Percentiles rank a stretch among this genome's conserved stretches.
These are phyloP conservation scores for Dovyalis caffra DNA, from an alignment of 345 rosid species.

Conservation along the genomic window DNA sequence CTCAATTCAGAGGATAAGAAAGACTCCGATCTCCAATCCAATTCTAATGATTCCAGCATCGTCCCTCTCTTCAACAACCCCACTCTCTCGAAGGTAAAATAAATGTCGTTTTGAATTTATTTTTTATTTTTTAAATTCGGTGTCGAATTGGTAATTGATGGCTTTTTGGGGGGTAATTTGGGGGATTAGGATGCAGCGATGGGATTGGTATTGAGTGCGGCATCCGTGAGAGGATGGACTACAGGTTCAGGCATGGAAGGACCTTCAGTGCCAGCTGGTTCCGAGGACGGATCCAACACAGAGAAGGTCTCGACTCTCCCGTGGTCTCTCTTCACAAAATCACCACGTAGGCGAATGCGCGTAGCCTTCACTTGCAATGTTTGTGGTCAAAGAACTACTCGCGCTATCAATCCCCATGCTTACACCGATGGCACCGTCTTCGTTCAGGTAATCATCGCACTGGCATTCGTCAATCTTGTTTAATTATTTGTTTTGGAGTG, in stretches of 20 bases:
- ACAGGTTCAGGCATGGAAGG: slow-evolving; percentile 98
- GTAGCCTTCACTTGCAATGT: slow-evolving; percentile 92
- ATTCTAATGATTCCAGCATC: slow-evolving; percentile 52
- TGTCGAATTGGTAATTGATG: slow-evolving; percentile 4
- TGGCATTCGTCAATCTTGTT: not conserved
- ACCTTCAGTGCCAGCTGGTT: slow-evolving; percentile 59
- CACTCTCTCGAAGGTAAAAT: slow-evolving; percentile 55
- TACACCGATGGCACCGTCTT: slow-evolving; percentile 93
- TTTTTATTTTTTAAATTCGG: not conserved
- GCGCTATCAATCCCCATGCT: slow-evolving; percentile 90
- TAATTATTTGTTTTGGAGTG: not conserved
- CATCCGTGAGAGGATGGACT: slow-evolving; percentile 86
- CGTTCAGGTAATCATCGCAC: slow-evolving; percentile 56
- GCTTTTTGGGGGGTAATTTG: not conserved
- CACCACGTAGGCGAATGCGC: slow-evolving; percentile 90
- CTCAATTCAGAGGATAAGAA: slow-evolving; percentile 41
- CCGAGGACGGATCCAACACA: slow-evolving; percentile 40
- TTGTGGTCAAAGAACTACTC: slow-evolving; percentile 86
- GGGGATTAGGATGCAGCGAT: slow-evolving; percentile 65
- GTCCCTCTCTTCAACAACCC: slow-evolving; percentile 58
- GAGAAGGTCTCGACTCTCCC: slow-evolving; percentile 77
- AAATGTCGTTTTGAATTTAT: not conserved
- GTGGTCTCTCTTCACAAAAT: slow-evolving; percentile 88
- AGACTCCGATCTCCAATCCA: slow-evolving; percentile 55
- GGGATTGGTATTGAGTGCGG: slow-evolving; percentile 83